Base-by-base conservation (phyloP, 2,329 filamentous ascomycete species). In the Dothideomycetes sp. region DNA sequence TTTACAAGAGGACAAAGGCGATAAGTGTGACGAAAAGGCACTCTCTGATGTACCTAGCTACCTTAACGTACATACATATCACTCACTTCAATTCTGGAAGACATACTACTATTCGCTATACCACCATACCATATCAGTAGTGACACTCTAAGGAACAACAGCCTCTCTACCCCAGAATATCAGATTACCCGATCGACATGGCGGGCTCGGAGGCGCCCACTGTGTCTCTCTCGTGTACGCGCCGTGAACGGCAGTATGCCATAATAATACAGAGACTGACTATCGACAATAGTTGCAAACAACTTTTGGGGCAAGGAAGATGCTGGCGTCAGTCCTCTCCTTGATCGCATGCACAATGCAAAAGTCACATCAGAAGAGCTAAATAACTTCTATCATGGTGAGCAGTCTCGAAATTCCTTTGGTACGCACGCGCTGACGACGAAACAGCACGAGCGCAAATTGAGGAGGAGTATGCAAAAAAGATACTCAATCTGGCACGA, bases 241-340 rank as follows among this genome's bases (percentile, higher is more conserved):
- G 4, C 5, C 10, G 4, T n/a, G n/a, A n/a, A n/a, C n/a, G n/a
- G n/a, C n/a, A n/a, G n/a, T n/a, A n/a, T n/a, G n/a, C n/a, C n/a
- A 1, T 15, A 19, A n/a, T 14, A 16, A 22, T 8, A 36, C 5
- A 16, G 11, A n/a, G 39, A 47, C 63, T 65, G 43, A 67, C 50
- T 32, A 12, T 8, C 10, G n/a, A 1, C 2, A 12, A 41, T 49
- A 88, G 88, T 98, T 68, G 89, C 91, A 55, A 98, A 98, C 68
- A 98, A 98, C 61, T 98, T 98, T 64, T 98, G 91, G 91, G 91
- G 91, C 48, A 96, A 94, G 70, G 89, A 96, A 61, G 91, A 98
- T 70, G 91, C 89, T 37, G 93, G 91, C 58, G 88, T 98, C 55
- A 73, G 73, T 34, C 93, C 91, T 43, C 76, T 98, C 55, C 73